Conservation (phyloP, 2,329 filamentous ascomycete genomes). For the Talaromyces albobiverticillius region DNA sequence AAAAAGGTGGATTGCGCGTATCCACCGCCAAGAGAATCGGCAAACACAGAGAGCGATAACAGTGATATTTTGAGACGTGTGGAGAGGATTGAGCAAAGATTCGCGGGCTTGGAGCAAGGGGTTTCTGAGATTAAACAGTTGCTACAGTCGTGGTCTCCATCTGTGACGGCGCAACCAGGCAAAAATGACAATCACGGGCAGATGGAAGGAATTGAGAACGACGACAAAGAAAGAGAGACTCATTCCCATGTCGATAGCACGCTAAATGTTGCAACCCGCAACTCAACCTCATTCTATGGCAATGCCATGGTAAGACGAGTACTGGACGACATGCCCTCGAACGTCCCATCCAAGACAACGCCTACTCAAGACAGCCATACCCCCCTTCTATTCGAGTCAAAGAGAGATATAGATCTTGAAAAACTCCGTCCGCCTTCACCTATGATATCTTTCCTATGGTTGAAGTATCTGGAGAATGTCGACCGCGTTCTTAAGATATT, state of each 20-base stretch:
- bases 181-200: background rate
- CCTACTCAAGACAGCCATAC: background rate
- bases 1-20: conserved; percentile 34
- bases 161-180: background rate
- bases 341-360: background rate
- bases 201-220: background rate
- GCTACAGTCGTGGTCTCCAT: background rate
- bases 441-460: conserved; percentile 52
- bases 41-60: background rate
- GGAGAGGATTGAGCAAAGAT: background rate
- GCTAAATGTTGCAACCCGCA: background rate
- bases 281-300: background rate
- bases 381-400: background rate
- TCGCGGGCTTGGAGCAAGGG: background rate
- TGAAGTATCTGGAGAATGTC: conserved; percentile 55
- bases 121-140: background rate
- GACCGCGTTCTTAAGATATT: conserved; percentile 7
- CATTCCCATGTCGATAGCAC: background rate
- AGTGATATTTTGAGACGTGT: background rate
- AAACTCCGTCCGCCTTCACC: conserved; percentile 34
- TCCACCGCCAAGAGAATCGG: conserved; percentile 19
- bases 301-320: background rate
- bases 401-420: background rate
- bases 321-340: no score
- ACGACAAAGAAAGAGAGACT: background rate